These are phyloP conservation scores for Nicotiana obtusifolia DNA, from an alignment of 257 asterid species.

Conservation along the genomic window DNA sequence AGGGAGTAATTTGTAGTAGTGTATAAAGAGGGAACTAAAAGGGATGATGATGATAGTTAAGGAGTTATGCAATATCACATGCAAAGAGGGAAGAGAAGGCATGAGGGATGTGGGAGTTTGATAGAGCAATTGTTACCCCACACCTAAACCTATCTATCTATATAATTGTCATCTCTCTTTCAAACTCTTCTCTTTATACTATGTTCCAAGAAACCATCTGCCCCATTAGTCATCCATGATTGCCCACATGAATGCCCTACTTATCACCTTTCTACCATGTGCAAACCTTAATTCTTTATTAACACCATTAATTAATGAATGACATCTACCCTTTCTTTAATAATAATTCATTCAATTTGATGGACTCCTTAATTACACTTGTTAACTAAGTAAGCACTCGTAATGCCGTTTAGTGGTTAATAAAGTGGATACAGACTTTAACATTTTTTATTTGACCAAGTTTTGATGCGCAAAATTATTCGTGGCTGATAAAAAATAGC, in stretches of 20 bases:
- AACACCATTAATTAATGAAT: not conserved
- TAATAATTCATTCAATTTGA: not conserved
- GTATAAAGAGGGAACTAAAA: constrained; percentile 2
- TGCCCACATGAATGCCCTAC: constrained; percentile 15
- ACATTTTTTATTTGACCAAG: no score
- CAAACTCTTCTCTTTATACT: not conserved
- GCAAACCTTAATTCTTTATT: not conserved
- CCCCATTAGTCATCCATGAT: constrained; percentile 11
- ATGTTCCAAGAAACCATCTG: constrained; percentile 13
- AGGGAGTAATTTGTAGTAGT: not conserved
- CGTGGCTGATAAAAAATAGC: no score
- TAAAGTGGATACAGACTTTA: not conserved
- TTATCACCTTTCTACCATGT: constrained; percentile 10
- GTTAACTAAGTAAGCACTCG: not conserved
- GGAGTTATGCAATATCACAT: constrained; percentile 2
- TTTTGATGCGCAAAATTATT: no score
- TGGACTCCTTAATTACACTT: not conserved
- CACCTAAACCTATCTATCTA: not conserved
- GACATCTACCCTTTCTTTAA: not conserved
- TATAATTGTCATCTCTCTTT: not conserved
- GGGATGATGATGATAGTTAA: constrained; percentile 1
- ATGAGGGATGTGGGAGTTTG: constrained; percentile 13
- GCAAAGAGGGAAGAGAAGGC: not conserved
- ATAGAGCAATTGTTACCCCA: constrained; percentile 1
- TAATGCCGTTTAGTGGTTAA: not conserved